Percentiles rank a stretch among this genome's conserved stretches.
Evolutionary conservation across 352 stramenopile genomes (phyloP).

Genomic region (Plasmopara viticola): DNA sequence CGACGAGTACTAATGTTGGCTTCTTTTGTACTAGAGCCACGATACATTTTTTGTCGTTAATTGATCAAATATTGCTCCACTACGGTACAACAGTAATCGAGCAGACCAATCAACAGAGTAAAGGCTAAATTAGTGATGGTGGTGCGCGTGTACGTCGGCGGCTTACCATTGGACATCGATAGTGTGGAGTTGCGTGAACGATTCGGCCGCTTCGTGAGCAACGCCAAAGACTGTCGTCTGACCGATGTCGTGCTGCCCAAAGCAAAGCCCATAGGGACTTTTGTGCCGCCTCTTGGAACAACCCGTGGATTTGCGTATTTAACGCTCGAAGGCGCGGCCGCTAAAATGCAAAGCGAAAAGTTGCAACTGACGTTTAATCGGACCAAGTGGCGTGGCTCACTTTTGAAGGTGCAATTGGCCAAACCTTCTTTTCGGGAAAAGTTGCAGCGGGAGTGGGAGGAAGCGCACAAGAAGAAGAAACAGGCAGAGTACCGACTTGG

Average conservation of each 20-base stretch:
- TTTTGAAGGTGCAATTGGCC: constrained; percentile 56
- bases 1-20: too few relatives aligned
- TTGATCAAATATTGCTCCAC: too few relatives aligned
- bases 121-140: too few relatives aligned
- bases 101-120: too few relatives aligned
- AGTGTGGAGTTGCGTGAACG: constrained; percentile 49
- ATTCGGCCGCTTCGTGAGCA: constrained; percentile 45
- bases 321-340: constrained; percentile 31
- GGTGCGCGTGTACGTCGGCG: constrained; percentile 62
- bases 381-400: constrained; percentile 62
- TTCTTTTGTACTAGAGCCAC: too few relatives aligned
- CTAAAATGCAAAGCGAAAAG: constrained; percentile 25
- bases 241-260: constrained; percentile 37
- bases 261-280: constrained; percentile 14
- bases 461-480: constrained; percentile 3
- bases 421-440: constrained; percentile 41
- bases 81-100: too few relatives aligned
- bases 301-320: constrained; percentile 58
- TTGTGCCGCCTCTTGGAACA: constrained; percentile 4
- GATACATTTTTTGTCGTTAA: too few relatives aligned
- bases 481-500: background rate
- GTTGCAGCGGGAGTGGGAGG: constrained; percentile 36
- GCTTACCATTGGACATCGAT: constrained; percentile 41
- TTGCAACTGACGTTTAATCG: constrained; percentile 62
- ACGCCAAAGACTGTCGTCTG: constrained; percentile 23